A percentile compares a stretch with the other conserved stretches of the same genome.
Conservation (phyloP, 305 asterid genomes). For the Euphrasia arctica region DNA sequence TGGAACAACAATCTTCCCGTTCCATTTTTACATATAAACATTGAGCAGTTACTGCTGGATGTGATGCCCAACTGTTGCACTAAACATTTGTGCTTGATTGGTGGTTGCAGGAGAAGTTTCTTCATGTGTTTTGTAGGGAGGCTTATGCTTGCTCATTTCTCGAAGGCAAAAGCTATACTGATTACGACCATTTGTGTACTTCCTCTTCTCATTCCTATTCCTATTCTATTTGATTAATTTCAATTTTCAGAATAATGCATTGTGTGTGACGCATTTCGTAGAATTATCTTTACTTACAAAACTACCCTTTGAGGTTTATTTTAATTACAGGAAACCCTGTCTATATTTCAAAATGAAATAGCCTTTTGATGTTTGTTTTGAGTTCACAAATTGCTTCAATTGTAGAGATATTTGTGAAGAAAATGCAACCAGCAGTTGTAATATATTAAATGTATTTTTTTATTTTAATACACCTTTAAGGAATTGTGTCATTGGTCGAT, state of each 20-base stretch:
- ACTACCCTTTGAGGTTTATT: background rate
- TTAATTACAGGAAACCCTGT: background rate
- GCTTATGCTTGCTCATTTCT: conserved; percentile 66
- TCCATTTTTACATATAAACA: background rate
- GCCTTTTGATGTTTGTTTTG: background rate
- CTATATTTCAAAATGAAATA: background rate
- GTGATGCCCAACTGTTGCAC: conserved; percentile 4
- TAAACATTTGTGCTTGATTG: conserved; percentile 20
- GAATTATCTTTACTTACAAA: background rate
- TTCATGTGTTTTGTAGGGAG: conserved; percentile 63
- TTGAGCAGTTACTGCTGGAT: conserved; percentile 2
- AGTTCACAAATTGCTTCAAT: background rate
- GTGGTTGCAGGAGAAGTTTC: conserved; percentile 83
- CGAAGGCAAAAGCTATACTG: conserved; percentile 47
- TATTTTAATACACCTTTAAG: background rate
- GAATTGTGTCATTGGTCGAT: background rate
- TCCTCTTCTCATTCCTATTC: conserved; percentile 26
- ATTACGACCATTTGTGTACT: conserved; percentile 76
- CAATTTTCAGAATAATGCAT: conserved; percentile 20
- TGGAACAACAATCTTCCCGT: too few relatives aligned
- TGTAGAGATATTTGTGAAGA: background rate
- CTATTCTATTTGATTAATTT: conserved; percentile 14
- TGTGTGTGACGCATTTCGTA: background rate
- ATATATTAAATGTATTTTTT: background rate
- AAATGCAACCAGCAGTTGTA: background rate